Evolutionary conservation across 2,329 filamentous ascomycete species (phyloP).

Genomic region (Aspergillus fumigatus): DNA sequence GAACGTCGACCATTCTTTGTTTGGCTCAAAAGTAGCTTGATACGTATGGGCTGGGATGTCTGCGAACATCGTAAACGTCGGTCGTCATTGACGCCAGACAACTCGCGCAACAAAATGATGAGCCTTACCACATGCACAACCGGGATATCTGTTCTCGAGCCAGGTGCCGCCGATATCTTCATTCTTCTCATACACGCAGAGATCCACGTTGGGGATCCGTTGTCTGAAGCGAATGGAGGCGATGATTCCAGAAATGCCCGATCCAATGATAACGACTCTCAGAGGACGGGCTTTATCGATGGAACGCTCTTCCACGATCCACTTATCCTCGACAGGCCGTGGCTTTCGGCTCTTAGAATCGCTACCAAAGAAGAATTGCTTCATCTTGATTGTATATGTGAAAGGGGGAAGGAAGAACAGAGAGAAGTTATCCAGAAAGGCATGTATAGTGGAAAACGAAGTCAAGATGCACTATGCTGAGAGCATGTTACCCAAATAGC

Average conservation of each 20-base stretch:
- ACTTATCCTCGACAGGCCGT: constrained; percentile 2
- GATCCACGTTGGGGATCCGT: constrained; percentile 33
- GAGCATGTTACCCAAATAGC: neutral
- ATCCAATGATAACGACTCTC: constrained; percentile 35
- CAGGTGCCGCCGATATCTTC: constrained; percentile 31
- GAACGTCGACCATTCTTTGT: constrained; percentile 45
- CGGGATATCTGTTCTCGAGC: constrained; percentile 35
- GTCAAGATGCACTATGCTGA: neutral
- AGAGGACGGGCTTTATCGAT: constrained; percentile 31
- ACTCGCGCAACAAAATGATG: neutral
- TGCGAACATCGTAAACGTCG: constrained; percentile 5
- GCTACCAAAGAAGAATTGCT: neutral
- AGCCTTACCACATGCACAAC: constrained; percentile 31
- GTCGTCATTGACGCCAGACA: neutral
- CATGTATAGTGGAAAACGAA: neutral
- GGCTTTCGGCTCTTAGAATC: neutral
- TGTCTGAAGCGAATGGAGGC: constrained; percentile 35
- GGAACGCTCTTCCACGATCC: constrained; percentile 26
- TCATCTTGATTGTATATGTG: neutral
- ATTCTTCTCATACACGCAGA: constrained; percentile 35
- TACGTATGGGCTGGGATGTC: constrained; percentile 48
- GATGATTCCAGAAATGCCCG: constrained; percentile 38
- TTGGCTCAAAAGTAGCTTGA: constrained; percentile 49
- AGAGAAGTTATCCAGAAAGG: neutral
- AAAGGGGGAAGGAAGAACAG: neutral